phyloP scores from a whole-genome alignment of 2,329 filamentous ascomycete genomes.

The Penicillium sp. region DNA sequence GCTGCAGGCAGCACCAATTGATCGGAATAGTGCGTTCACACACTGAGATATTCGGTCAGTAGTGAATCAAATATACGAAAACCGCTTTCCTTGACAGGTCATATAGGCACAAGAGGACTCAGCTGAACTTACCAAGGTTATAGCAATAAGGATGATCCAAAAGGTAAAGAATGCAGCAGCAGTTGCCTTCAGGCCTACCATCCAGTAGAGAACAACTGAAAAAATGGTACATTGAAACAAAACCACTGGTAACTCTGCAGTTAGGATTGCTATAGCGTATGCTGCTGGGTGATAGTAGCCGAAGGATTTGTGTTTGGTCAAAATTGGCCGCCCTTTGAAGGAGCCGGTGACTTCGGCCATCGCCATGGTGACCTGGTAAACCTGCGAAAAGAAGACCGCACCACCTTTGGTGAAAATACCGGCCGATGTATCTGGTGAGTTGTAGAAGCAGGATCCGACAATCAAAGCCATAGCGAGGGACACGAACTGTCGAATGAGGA shows the following conservation, averaged over 20 bases:
- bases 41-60: constrained; percentile 29
- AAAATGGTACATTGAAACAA: constrained; percentile 62
- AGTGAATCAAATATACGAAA: not conserved
- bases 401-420: constrained; percentile 66
- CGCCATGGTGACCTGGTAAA: constrained; percentile 62
- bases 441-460: constrained; percentile 67
- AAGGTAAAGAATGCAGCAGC: constrained; percentile 63
- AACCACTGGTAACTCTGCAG: constrained; percentile 55
- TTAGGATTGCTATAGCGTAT: constrained; percentile 44
- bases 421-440: constrained; percentile 56
- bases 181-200: constrained; percentile 55
- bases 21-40: constrained; percentile 60
- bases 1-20: constrained; percentile 55
- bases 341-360: constrained; percentile 67
- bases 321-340: constrained; percentile 59
- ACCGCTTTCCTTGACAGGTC: not conserved
- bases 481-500: constrained; percentile 51
- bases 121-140: constrained; percentile 48
- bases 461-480: constrained; percentile 43
- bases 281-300: constrained; percentile 57
- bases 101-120: constrained; percentile 4
- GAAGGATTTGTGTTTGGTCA: constrained; percentile 60
- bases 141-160: constrained; percentile 55
- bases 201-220: constrained; percentile 61
- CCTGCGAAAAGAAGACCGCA: constrained; percentile 62